These are phyloP conservation scores for Plasmodium coatneyi DNA, from an alignment of 169 alveolate species.

Conservation along the genomic window DNA sequence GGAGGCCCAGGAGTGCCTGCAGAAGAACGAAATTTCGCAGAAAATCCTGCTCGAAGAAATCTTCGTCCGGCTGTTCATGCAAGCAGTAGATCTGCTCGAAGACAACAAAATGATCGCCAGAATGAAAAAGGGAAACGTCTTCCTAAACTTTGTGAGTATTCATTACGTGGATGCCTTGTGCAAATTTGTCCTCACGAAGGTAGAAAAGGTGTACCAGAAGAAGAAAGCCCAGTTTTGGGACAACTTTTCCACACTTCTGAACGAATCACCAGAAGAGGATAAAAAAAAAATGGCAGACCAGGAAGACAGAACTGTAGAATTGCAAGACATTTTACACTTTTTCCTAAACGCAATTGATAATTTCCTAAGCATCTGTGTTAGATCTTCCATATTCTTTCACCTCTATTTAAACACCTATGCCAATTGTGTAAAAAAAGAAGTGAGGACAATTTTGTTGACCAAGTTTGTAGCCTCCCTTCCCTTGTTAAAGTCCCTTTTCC, in stretches of 20 bases:
- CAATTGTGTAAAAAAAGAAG: slow-evolving; percentile 48
- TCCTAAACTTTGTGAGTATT: slow-evolving; percentile 54
- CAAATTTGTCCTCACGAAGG: slow-evolving; percentile 33
- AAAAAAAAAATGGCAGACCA: slow-evolving; percentile 14
- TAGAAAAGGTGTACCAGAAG: slow-evolving; percentile 48
- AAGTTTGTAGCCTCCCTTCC: slow-evolving; percentile 41
- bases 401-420: slow-evolving; percentile 38
- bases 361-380: slow-evolving; percentile 57
- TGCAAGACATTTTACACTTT: slow-evolving; percentile 32
- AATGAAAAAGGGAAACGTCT: slow-evolving; percentile 42
- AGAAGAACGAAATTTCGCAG: slow-evolving; percentile 62
- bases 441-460: slow-evolving; percentile 26
- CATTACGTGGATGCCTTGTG: slow-evolving; percentile 38
- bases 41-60: slow-evolving; percentile 63
- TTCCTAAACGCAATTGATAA: slow-evolving; percentile 59
- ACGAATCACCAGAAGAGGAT: slow-evolving; percentile 23
- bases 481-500: slow-evolving; percentile 41
- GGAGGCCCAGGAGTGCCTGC: slow-evolving; percentile 60
- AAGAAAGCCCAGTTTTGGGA: slow-evolving; percentile 36
- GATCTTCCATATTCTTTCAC: slow-evolving; percentile 67
- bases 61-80: slow-evolving; percentile 29
- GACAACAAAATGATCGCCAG: slow-evolving; percentile 18
- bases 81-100: slow-evolving; percentile 60
- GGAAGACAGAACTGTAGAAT: slow-evolving; percentile 3
- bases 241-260: slow-evolving; percentile 5